A percentile compares a stretch with the other conserved stretches of the same genome.
phyloP scores from a whole-genome alignment of 2,329 filamentous ascomycete species.

The Cryphonectria parasitica region DNA sequence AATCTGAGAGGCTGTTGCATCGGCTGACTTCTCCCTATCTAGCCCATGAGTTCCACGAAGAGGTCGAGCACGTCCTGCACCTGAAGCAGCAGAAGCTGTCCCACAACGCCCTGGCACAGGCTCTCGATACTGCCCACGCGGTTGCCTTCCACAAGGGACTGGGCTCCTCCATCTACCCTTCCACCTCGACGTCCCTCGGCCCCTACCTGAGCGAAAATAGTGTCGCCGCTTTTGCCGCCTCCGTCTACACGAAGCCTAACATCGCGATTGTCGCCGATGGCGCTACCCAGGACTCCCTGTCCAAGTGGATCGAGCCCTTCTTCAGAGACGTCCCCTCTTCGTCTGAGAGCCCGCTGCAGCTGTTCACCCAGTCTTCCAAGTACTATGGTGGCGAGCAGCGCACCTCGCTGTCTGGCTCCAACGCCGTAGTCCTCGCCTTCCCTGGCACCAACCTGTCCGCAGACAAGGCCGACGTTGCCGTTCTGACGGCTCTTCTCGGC shows the following conservation, averaged over 20 bases:
- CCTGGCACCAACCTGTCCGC: conserved; percentile 79
- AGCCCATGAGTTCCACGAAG: conserved; percentile 92
- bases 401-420: conserved; percentile 70
- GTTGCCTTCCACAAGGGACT: conserved; percentile 94
- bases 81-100: conserved; percentile 76
- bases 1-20: conserved; percentile 21
- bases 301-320: conserved; percentile 92
- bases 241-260: conserved; percentile 86
- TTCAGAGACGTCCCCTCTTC: conserved; percentile 72
- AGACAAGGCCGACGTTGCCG: conserved; percentile 87
- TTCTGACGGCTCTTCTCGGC: conserved; percentile 87
- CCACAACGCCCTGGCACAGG: conserved; percentile 65
- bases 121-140: conserved; percentile 82
- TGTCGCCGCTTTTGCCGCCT: conserved; percentile 74
- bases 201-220: conserved; percentile 80
- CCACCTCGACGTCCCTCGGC: conserved; percentile 70
- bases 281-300: conserved; percentile 72
- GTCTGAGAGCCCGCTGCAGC: conserved; percentile 53
- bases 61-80: conserved; percentile 77
- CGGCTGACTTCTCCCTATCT: conserved; percentile 30
- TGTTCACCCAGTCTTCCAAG: conserved; percentile 70
- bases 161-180: conserved; percentile 75
- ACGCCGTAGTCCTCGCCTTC: conserved; percentile 89
- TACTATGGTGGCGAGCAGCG: conserved; percentile 97
- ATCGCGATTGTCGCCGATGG: conserved; percentile 92